Base-by-base conservation (phyloP, 1,284 basidiomycete genomes). In the Marasmius sp. region DNA sequence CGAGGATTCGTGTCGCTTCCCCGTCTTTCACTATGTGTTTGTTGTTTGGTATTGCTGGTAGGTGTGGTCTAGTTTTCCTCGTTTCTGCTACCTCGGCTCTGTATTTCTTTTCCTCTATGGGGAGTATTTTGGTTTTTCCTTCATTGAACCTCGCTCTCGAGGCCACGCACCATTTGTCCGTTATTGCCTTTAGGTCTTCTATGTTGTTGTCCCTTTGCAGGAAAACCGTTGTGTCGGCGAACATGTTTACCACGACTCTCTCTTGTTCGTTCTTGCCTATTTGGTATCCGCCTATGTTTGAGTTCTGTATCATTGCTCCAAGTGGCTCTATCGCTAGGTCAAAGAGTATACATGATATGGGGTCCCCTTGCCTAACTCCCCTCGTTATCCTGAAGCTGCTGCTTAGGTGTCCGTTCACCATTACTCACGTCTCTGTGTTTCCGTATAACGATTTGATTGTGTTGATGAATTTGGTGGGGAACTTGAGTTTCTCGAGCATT, bases 91-190 rank as follows among this genome's bases (percentile, higher is more conserved):
- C 20, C n/a, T 55, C 47, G 33, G 43, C 49, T 16, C 67, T 36
- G 66, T 64, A 66, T 36, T 57, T 49, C 6, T 16, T 10, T 43
- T 38, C 3, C 2, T 74, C 74, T 0, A 77, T 66, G 0, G 73
- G 76, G 1, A 79, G 67, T 0, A 75, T 67, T 57, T 74, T 71
- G 0, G 74, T 78, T 57, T 77, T 77, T 0, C 53, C 54, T 0
- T 64, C 59, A 58, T 78, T 77, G 57, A 77, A 77, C n/a, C 67
- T 69, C 0, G 75, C 74, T 0, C 66, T 67, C 1, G 75, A 70
- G 0, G 71, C 75, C 0, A 20, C 16, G 60, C 75, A 77, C 74
- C 73, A 75, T 0, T 41, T 54, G 1, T 68, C 48, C 0, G 76
- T 67, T 0, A 72, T 69, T 0, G 11, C 1, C n/a, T 65, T 34